A percentile compares a stretch with the other conserved stretches of the same genome.
phyloP scores from a whole-genome alignment of 1,284 basidiomycete genomes.

The Ceratorhiza oryzae-sativae region DNA sequence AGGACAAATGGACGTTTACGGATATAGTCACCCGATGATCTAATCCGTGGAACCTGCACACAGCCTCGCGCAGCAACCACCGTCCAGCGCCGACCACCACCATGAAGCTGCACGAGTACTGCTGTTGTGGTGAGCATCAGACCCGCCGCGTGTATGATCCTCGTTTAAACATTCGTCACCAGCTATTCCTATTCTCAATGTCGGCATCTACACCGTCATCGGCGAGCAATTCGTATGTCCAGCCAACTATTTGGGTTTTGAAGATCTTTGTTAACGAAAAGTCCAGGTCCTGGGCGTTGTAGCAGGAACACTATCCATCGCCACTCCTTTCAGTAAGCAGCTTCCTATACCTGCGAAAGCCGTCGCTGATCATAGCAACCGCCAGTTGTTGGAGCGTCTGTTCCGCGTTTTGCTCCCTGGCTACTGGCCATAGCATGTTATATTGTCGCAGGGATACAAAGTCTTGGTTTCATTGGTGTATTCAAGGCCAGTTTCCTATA shows the following conservation, averaged over 20 bases:
- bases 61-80: constrained; percentile 32
- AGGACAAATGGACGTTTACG: constrained; percentile 6
- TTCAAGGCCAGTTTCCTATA: constrained; percentile 61
- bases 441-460: constrained; percentile 71
- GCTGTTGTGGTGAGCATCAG: constrained; percentile 42
- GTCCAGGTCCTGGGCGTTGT: constrained; percentile 62
- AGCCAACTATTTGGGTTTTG: background rate
- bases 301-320: constrained; percentile 78
- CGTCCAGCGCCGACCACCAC: constrained; percentile 29
- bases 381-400: constrained; percentile 82
- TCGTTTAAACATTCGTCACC: constrained; percentile 49
- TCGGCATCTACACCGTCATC: constrained; percentile 83
- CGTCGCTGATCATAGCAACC: constrained; percentile 11
- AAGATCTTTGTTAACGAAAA: background rate
- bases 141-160: background rate
- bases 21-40: background rate
- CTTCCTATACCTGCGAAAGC: background rate
- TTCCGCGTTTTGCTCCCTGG: constrained; percentile 75
- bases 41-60: constrained; percentile 17
- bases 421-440: constrained; percentile 80
- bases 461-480: constrained; percentile 84
- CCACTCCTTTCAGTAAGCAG: constrained; percentile 76
- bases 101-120: constrained; percentile 43
- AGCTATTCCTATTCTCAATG: constrained; percentile 85
- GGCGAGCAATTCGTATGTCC: constrained; percentile 68